Base-by-base conservation (phyloP, 495 filamentous ascomycete genomes). In the Lentithecium fluviatile region DNA sequence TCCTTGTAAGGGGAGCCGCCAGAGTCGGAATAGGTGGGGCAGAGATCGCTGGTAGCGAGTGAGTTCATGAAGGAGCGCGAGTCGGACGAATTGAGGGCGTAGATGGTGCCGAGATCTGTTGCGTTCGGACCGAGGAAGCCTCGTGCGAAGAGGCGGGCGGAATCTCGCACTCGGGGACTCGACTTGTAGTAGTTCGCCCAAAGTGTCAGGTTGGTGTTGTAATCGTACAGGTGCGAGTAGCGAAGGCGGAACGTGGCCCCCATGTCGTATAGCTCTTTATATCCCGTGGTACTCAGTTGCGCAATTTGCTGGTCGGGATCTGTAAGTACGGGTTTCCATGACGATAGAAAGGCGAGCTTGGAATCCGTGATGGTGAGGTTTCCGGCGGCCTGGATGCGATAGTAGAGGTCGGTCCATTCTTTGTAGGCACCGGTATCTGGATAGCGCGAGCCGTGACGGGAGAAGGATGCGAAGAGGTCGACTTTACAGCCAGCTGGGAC, bases 181-280 rank as follows among this genome's bases (percentile, higher is more conserved):
- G 52, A 43, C 40, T 76, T 73, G 64, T 83, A 84, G 48, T 80
- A 75, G 62, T 85, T 85, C 5, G 79, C 78, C 82, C 82, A 85
- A 10, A 80, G 70, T 6, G 76, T 66, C 71, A 84, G 84, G 0
- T 75, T 75, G 13, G 75, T 76, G 43, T 79, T 80, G 45, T 83
- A 78, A 19, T 67, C 65, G 66, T 85, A 85, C 37, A 85, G 77
- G n/a, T 74, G 56, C 13, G 82, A 81, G 57, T 84, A 82, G 56
- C 69, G 73, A 59, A 70, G 53, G 23, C 54, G 40, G 12, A 42
- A 71, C 11, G 64, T 70, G 32, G 75, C 71, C 29, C 71, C 72
- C 48, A 77, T 64, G 56, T 78, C 74, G 60, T 74, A 69, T 5
- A 74, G 59, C 72, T 85, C 83, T 59, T 82, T 82, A 58, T 77